phyloP scores from a whole-genome alignment of 2,329 filamentous ascomycete genomes.

The Pseudocercospora ulei region DNA sequence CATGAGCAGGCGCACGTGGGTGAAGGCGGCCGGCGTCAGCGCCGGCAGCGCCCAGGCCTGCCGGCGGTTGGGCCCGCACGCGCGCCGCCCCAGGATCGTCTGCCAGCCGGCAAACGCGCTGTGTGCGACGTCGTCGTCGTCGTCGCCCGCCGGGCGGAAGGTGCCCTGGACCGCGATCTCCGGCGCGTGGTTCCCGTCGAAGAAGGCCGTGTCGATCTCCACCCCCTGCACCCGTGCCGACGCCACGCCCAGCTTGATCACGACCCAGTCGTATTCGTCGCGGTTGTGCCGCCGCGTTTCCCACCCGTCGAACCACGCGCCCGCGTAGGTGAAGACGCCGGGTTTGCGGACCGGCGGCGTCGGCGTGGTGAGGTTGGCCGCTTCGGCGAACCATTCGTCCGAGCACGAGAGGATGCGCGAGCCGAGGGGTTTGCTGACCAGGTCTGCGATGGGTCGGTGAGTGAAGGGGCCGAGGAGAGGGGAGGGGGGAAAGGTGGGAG shows the following conservation, averaged over 20 bases:
- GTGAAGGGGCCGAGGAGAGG: neutral
- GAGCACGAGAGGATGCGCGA: constrained; percentile 48
- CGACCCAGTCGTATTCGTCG: constrained; percentile 50
- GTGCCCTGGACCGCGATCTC: constrained; percentile 68
- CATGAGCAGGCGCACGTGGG: constrained; percentile 73
- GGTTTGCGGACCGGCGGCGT: constrained; percentile 48
- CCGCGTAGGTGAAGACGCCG: constrained; percentile 51
- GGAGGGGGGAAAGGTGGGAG: neutral
- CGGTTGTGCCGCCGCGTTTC: constrained; percentile 54
- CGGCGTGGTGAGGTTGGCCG: constrained; percentile 50
- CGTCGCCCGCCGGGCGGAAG: constrained; percentile 52
- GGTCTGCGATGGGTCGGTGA: constrained; percentile 33
- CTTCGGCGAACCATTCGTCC: constrained; percentile 54
- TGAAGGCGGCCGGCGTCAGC: constrained; percentile 56
- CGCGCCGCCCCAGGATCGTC: constrained; percentile 57
- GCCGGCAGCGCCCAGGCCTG: constrained; percentile 60
- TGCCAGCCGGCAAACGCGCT: constrained; percentile 50
- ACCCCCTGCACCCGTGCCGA: constrained; percentile 63
- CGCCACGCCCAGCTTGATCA: constrained; percentile 51
- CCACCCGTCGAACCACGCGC: constrained; percentile 58
- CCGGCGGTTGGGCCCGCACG: constrained; percentile 63
- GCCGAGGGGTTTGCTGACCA: constrained; percentile 46
- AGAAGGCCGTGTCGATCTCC: constrained; percentile 72
- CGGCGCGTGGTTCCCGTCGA: constrained; percentile 72
- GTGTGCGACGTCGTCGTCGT: constrained; percentile 51